Evolutionary conservation across 2,329 filamentous ascomycete species (phyloP).

Genomic region (Hymenoscyphus salicellus): DNA sequence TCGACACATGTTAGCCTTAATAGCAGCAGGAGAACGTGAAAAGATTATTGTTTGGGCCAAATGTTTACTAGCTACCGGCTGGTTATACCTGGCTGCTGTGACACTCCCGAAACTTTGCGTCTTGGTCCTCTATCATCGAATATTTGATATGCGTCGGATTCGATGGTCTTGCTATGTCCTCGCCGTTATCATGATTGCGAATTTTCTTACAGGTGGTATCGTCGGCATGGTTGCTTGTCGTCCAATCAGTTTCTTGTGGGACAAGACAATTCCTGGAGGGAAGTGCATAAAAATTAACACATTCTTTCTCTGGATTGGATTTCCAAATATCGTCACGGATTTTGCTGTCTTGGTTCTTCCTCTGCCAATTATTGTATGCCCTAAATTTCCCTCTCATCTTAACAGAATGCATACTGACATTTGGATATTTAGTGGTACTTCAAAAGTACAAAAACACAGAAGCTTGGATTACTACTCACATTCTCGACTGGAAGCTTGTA

Average conservation of each 20-base stretch:
- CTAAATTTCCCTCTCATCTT: background rate
- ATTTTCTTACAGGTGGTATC: background rate
- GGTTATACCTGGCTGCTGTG: slow-evolving; percentile 6
- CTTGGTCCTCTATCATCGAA: slow-evolving; percentile 6
- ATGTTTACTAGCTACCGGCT: background rate
- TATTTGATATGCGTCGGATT: background rate
- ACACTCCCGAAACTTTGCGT: slow-evolving; percentile 9
- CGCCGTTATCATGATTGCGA: slow-evolving; percentile 2
- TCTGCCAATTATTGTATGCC: background rate
- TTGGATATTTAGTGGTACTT: background rate
- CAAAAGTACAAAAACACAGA: slow-evolving; percentile 1
- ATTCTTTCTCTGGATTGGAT: slow-evolving; percentile 6
- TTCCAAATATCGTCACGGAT: slow-evolving; percentile 12
- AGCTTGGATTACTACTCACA: slow-evolving; percentile 4
- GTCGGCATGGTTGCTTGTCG: background rate
- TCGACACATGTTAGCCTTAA: background rate
- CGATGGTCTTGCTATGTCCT: slow-evolving; percentile 1
- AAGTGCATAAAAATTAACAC: background rate
- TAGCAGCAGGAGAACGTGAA: background rate
- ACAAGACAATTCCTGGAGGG: background rate
- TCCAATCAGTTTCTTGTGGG: background rate
- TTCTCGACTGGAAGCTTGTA: slow-evolving; percentile 5
- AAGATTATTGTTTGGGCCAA: slow-evolving; percentile 2
- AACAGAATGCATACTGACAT: background rate
- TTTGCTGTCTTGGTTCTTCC: slow-evolving; percentile 9